These are phyloP conservation scores for Diaporthe longicolla DNA, from an alignment of 2,329 filamentous ascomycete genomes.

Conservation along the genomic window DNA sequence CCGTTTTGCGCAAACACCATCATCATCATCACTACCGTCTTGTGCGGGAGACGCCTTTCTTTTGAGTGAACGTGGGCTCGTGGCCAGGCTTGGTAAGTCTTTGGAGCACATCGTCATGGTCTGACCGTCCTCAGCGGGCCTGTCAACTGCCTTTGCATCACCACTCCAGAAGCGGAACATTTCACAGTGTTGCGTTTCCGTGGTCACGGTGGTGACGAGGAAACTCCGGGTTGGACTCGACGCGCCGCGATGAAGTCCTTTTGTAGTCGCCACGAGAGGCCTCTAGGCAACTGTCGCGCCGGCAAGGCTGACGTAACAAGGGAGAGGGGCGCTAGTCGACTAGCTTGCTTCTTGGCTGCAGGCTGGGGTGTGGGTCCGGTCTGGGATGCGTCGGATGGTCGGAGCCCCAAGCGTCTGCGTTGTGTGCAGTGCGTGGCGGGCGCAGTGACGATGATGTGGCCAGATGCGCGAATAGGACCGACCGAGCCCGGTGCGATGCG, in stretches of 20 bases:
- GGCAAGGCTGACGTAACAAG: conserved; percentile 51
- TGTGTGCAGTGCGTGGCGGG: conserved; percentile 37
- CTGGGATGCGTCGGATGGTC: conserved; percentile 44
- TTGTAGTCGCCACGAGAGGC: conserved; percentile 41
- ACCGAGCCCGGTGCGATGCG: conserved; percentile 41
- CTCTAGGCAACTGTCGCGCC: conserved; percentile 39
- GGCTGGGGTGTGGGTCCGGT: conserved; percentile 35
- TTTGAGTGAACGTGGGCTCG: conserved; percentile 53
- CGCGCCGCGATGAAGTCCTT: conserved; percentile 21
- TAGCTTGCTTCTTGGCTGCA: conserved; percentile 42
- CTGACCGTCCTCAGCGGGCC: conserved; percentile 58
- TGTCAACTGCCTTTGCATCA: conserved; percentile 71
- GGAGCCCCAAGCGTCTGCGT: conserved; percentile 40
- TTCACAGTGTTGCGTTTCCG: conserved; percentile 56
- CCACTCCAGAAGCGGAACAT: conserved; percentile 76
- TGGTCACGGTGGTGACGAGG: conserved; percentile 43
- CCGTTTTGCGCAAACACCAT: conserved; percentile 57
- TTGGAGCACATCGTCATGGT: conserved; percentile 51
- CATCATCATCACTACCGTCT: conserved; percentile 48
- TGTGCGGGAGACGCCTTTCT: conserved; percentile 56
- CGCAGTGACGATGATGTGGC: conserved; percentile 50
- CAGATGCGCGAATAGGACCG: conserved; percentile 45
- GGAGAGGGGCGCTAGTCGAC: conserved; percentile 39
- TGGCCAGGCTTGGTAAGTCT: conserved; percentile 36
- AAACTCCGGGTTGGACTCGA: conserved; percentile 16